A percentile compares a stretch with the other conserved stretches of the same genome.
These are phyloP conservation scores for Thielaviopsis ethacetica DNA, from an alignment of 2,329 filamentous ascomycete species.

Conservation along the genomic window DNA sequence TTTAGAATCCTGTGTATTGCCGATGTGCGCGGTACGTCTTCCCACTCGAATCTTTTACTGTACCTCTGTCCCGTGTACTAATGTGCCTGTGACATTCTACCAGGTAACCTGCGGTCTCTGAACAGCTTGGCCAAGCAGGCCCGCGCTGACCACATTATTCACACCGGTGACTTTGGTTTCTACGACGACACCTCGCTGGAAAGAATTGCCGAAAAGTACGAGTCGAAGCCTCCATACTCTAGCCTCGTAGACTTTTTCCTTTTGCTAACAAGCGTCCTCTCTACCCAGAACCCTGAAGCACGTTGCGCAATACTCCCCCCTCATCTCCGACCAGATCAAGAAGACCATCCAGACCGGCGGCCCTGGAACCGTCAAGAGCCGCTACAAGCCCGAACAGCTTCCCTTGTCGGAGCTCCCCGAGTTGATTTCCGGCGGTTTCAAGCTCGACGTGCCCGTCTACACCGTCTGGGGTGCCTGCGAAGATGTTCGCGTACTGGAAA, in stretches of 20 bases:
- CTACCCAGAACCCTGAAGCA: slow-evolving; percentile 74
- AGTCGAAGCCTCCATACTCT: not conserved
- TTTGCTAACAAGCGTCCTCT: not conserved
- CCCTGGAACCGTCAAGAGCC: slow-evolving; percentile 66
- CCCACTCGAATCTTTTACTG: not conserved
- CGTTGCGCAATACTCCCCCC: slow-evolving; percentile 92
- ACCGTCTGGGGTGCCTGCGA: slow-evolving; percentile 99
- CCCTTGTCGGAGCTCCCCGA: slow-evolving; percentile 84
- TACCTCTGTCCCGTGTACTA: not conserved
- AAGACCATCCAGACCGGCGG: slow-evolving; percentile 49
- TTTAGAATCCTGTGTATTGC: slow-evolving; percentile 54
- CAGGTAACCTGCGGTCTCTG: slow-evolving; percentile 86
- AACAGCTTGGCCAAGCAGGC: slow-evolving; percentile 94
- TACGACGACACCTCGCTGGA: slow-evolving; percentile 94
- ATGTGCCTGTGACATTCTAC: not conserved
- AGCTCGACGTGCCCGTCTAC: slow-evolving; percentile 90
- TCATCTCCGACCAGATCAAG: slow-evolving; percentile 66
- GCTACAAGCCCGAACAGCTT: slow-evolving; percentile 65
- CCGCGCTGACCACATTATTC: slow-evolving; percentile 91
- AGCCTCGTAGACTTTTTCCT: not conserved
- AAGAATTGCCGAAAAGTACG: slow-evolving; percentile 94
- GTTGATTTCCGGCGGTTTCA: slow-evolving; percentile 75
- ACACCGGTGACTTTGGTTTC: slow-evolving; percentile 98
- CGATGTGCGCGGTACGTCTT: slow-evolving; percentile 48
- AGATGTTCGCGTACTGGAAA: slow-evolving; percentile 92